Percentiles rank a stretch among this genome's conserved stretches.
These are phyloP conservation scores for Vigna reflexopilosa DNA, from an alignment of 306 rosid species.

Conservation along the genomic window DNA sequence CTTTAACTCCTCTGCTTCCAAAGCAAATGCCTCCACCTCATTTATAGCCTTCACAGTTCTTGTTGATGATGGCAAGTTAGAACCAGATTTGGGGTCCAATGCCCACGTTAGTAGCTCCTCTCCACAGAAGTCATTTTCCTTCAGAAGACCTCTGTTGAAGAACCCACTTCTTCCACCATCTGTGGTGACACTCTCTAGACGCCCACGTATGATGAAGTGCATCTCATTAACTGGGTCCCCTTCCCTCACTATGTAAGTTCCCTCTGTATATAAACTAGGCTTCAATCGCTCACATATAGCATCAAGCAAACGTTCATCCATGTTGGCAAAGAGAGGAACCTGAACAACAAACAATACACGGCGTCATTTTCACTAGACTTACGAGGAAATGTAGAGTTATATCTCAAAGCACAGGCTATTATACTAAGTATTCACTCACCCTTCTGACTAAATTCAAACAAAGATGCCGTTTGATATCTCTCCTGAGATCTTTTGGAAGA, in stretches of 20 bases:
- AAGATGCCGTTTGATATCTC: conserved; percentile 63
- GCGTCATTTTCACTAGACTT: not conserved
- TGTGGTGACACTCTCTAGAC: conserved; percentile 85
- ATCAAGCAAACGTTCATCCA: conserved; percentile 90
- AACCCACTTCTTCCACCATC: conserved; percentile 98
- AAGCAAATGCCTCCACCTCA: conserved; percentile 94
- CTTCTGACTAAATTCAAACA: conserved; percentile 84
- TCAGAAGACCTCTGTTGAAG: conserved; percentile 81
- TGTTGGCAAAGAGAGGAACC: conserved; percentile 93
- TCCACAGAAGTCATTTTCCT: conserved; percentile 89
- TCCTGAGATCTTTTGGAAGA: conserved; percentile 65
- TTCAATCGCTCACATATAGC: conserved; percentile 93
- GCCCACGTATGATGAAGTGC: conserved; percentile 91
- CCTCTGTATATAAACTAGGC: conserved; percentile 78
- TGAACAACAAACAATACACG: conserved; percentile 35
- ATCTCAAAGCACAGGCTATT: not conserved
- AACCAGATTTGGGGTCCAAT: conserved; percentile 75
- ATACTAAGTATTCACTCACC: conserved; percentile 52
- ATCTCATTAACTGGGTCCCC: conserved; percentile 92
- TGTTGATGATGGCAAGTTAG: conserved; percentile 90
- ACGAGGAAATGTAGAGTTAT: conserved; percentile 12
- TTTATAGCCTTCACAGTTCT: conserved; percentile 80
- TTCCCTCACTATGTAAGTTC: conserved; percentile 78
- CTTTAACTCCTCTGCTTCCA: conserved; percentile 88
- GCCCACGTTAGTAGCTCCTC: conserved; percentile 98